Evolutionary conservation across 1,284 basidiomycete genomes (phyloP).

Genomic region (Marasmius fiardii): DNA sequence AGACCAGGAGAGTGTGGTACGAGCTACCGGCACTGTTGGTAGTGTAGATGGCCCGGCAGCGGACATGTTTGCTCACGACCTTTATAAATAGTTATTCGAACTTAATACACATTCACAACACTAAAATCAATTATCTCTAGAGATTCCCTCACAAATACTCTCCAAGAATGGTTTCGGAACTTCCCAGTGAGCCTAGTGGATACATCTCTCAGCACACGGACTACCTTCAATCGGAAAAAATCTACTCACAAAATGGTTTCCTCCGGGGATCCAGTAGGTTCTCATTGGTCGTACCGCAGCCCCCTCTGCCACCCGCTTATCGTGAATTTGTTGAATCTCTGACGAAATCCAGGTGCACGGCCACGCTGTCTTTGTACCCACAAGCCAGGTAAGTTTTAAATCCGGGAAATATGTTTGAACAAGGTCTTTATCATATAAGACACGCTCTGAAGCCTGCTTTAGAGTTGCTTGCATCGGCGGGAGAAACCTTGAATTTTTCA

Average conservation of each 20-base stretch:
- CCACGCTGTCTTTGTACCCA: conserved; percentile 6
- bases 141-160: not conserved
- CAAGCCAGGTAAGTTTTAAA: conserved; percentile 2
- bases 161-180: not conserved
- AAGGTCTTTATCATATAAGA: conserved; percentile 2
- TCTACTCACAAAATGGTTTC: conserved; percentile 11
- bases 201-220: not conserved
- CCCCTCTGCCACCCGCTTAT: not conserved
- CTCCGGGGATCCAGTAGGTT: conserved; percentile 4
- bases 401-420: conserved; percentile 4
- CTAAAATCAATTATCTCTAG: no score
- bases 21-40: conserved; percentile 21
- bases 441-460: not conserved
- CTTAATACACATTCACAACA: no score
- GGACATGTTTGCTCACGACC: conserved; percentile 22
- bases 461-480: conserved; percentile 6
- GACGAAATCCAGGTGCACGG: conserved; percentile 4
- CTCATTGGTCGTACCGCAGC: not conserved
- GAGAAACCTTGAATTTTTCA: not conserved
- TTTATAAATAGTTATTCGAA: no score
- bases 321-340: conserved; percentile 4
- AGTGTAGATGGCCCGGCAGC: conserved; percentile 25
- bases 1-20: conserved; percentile 23
- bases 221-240: no score
- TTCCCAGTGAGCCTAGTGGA: not conserved